phyloP scores from a whole-genome alignment of 2,329 filamentous ascomycete genomes.

The Fusarium buxicola region DNA sequence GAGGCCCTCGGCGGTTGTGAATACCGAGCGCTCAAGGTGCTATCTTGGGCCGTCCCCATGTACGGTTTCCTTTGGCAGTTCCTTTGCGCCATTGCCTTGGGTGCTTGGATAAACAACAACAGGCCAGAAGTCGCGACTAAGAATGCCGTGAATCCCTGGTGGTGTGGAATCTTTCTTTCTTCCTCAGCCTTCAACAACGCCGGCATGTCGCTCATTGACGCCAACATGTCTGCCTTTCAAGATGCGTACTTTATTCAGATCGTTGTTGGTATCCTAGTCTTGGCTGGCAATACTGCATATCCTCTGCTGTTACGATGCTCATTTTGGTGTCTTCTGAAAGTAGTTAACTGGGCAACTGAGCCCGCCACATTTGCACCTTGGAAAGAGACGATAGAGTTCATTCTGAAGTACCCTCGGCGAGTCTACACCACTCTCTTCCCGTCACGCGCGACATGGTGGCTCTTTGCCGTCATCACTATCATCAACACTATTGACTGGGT shows the following conservation, averaged over 20 bases:
- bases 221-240: slow-evolving; percentile 73
- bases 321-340: slow-evolving; percentile 64
- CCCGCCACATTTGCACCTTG: slow-evolving; percentile 52
- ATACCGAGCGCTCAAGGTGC: slow-evolving; percentile 70
- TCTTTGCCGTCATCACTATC: slow-evolving; percentile 69
- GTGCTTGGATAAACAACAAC: slow-evolving; percentile 69
- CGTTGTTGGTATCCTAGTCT: slow-evolving; percentile 67
- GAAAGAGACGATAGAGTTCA: slow-evolving; percentile 65
- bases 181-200: slow-evolving; percentile 78
- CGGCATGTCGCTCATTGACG: slow-evolving; percentile 75
- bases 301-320: slow-evolving; percentile 71
- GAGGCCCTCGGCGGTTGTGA: slow-evolving; percentile 71
- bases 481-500: slow-evolving; percentile 74
- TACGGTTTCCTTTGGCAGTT: slow-evolving; percentile 72
- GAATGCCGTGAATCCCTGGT: slow-evolving; percentile 74
- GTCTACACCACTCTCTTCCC: slow-evolving; percentile 75
- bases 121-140: slow-evolving; percentile 59
- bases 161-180: slow-evolving; percentile 75
- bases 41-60: slow-evolving; percentile 68
- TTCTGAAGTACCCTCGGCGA: slow-evolving; percentile 66
- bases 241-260: slow-evolving; percentile 62
- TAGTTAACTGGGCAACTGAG: slow-evolving; percentile 54
- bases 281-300: slow-evolving; percentile 75
- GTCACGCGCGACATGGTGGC: slow-evolving; percentile 72
- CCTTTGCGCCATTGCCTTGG: slow-evolving; percentile 68